Base-by-base conservation (phyloP, 2,329 filamentous ascomycete genomes). In the Penicillium sp. region DNA sequence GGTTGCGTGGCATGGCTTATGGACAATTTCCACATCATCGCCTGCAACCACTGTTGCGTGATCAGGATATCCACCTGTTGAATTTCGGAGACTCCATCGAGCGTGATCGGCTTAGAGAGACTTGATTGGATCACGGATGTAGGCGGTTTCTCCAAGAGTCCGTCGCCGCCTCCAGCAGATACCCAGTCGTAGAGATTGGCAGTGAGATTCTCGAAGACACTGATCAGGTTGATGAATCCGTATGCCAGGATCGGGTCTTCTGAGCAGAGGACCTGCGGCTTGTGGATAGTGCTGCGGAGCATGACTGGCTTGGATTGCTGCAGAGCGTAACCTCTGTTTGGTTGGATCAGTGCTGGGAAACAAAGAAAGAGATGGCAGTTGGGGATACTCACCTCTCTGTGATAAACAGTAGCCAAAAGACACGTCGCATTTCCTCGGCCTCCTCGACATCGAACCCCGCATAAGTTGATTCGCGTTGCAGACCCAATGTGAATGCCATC, bases 381-480 rank as follows among this genome's bases (percentile, higher is more conserved):
- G 4, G 35, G 18, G 4, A 9, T 3, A 60, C 69, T 59, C 67
- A 84, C 81, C 85, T 79, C 69, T 89, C 86, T 7, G 81, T 81
- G 1, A 85, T 75, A 59, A 85, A 84, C 7, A 89, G 71, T 8
- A 89, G 73, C 85, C 86, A 89, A 61, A 83, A 89, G 0, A 89
- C 71, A 26, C 85, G 77, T 46, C 86, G 75, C 55, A 79, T 77
- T 51, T 83, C 77, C 18, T 82, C 77, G 1, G 79, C 76, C 47
- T 88, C 85, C 14, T 79, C 66, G 4, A 70, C 68, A 11, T 46
- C 57, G 27, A 64, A 47, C 10, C 64, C 58, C 35, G 75, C 56
- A 61, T 87, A 89, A 1, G 65, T 67, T 1, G 64, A 58, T 52
- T 75, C 72, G 9, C 71, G 70, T 50, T 74, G 68, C 37, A 75